Evolutionary conservation across 768 basidiomycete species (phyloP), one percentile per base, ranked within the genome.

Genomic region (Pleurotus cornucopiae): DNA sequence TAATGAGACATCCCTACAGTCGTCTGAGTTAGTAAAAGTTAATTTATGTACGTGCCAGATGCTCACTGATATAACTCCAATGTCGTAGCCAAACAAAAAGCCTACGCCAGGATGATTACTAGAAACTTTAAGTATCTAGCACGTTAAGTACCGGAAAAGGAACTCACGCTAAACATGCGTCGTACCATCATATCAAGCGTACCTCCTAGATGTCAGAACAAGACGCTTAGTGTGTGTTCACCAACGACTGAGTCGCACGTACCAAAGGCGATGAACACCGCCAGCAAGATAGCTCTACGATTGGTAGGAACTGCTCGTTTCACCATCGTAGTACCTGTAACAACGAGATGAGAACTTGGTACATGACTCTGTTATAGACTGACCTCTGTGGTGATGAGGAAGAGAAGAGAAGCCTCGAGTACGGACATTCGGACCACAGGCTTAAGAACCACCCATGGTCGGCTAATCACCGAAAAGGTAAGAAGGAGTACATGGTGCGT

Each of bases 191-290:
- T 6, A 30, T 30, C 30, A 34, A 9, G 30, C 30, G 2, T 18
- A 30, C 54, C 43, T 46, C 43, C 54, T 46, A 34, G 30, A 34
- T 2, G 9, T 34, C 30, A 34, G 56, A 87, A 88, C 6, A 88
- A 69, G 66, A 86, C 86, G 11, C 83, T 84, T 81, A 40, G 34
- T 16, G 11, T 41, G n/a, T 6, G 14, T 11, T 46, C 51, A 21
- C 25, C 14, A 54, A 37, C 38, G 11, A 4, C 16, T 39, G 37
- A 38, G 58, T n/a, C 5, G 6, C 25, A 73, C 79, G 62, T 66
- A 84, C 86, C 87, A 61, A 89, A 89, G 18, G 86, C 87, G 61
- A 88, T 82, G 70, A 89, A 89, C 37, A 83, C 72, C 40, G 85
- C 85, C 48, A 89, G 74, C 37, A 82, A 71, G 43, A 88, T 79